These are phyloP conservation scores for Phaeophleospora eucalypticola DNA, from an alignment of 2,329 filamentous ascomycete species.

Conservation along the genomic window DNA sequence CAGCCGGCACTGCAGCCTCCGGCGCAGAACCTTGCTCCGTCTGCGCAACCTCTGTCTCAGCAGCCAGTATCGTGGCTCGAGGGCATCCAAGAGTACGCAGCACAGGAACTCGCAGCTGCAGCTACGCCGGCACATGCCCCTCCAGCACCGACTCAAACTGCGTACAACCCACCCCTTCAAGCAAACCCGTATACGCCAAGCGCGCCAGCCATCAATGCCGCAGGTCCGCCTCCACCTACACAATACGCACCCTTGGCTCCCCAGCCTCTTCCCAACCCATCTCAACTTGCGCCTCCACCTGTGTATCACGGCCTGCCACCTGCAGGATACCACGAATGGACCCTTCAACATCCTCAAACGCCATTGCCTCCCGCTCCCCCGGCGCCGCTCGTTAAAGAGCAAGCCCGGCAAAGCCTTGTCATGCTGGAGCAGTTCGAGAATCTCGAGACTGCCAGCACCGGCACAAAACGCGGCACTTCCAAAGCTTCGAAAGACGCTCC, in stretches of 20 bases:
- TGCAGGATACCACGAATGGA: constrained; percentile 13
- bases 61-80: constrained; percentile 39
- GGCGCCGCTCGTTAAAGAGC: constrained; percentile 29
- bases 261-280: constrained; percentile 6
- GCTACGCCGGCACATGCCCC: too few relatives aligned
- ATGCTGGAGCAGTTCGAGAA: constrained; percentile 33
- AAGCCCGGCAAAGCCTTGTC: constrained; percentile 32
- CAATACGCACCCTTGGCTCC: constrained; percentile 7
- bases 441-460: constrained; percentile 26
- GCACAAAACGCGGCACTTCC: constrained; percentile 15
- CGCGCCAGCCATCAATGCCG: constrained; percentile 15
- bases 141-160: neutral
- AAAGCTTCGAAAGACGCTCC: constrained; percentile 17
- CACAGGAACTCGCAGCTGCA: constrained; percentile 21
- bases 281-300: constrained; percentile 5
- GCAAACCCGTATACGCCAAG: constrained; percentile 16
- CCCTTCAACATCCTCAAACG: constrained; percentile 20
- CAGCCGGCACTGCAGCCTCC: constrained; percentile 33
- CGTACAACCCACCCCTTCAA: neutral
- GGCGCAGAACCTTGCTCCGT: too few relatives aligned
- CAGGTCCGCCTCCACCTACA: constrained; percentile 1
- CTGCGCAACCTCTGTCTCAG: constrained; percentile 12
- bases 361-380: constrained; percentile 8
- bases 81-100: constrained; percentile 44
- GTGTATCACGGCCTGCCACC: constrained; percentile 21